Conservation (phyloP, 345 rosid species). For the Populus davidiana region DNA sequence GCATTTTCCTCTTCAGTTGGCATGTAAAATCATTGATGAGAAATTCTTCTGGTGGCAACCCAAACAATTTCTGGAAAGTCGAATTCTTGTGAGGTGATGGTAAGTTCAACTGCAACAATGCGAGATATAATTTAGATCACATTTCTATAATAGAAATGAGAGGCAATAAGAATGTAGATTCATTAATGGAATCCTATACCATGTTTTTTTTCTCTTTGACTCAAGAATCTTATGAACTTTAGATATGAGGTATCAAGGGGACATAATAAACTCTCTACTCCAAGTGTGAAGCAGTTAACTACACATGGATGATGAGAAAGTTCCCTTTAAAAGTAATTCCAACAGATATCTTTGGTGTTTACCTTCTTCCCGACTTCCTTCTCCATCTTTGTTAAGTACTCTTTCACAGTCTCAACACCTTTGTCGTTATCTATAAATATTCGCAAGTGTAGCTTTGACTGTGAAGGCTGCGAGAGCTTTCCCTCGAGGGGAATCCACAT, state of each 20-base stretch:
- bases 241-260: neutral
- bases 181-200: neutral
- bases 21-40: slow-evolving; percentile 77
- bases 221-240: neutral
- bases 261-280: neutral
- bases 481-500: slow-evolving; percentile 76
- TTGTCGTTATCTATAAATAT: slow-evolving; percentile 75
- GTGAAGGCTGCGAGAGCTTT: slow-evolving; percentile 77
- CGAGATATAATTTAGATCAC: slow-evolving; percentile 11
- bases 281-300: neutral
- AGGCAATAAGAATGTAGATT: neutral
- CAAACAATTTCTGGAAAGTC: slow-evolving; percentile 75
- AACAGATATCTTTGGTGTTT: slow-evolving; percentile 6
- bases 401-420: slow-evolving; percentile 72
- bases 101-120: slow-evolving; percentile 58
- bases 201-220: neutral
- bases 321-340: neutral
- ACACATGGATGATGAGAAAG: neutral
- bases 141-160: neutral
- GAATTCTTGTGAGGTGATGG: slow-evolving; percentile 75
- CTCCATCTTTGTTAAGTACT: slow-evolving; percentile 73
- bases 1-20: slow-evolving; percentile 76
- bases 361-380: slow-evolving; percentile 98
- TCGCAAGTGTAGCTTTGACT: slow-evolving; percentile 71
- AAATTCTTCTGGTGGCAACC: slow-evolving; percentile 85